Base-by-base conservation (phyloP, 805 yeast genomes). In the Ogataea glucozyma region DNA sequence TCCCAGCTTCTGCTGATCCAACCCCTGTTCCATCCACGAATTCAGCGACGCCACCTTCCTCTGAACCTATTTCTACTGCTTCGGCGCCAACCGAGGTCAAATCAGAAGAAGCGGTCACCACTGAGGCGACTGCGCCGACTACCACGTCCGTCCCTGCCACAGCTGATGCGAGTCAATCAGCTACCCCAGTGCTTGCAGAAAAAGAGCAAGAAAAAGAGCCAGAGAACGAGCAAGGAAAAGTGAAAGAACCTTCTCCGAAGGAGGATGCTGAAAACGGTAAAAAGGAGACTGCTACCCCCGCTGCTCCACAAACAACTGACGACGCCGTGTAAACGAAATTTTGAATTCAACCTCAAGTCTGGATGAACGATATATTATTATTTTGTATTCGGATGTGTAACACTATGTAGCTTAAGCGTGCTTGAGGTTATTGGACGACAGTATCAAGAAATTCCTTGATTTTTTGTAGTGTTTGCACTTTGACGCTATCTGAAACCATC, bases 401-500 rank as follows among this genome's bases (percentile, higher is more conserved):
- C 24, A 35, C n/a, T 35, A 38, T 29, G 20, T 38, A 27, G 24
- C 20, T 21, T 29, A 33, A 31, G 12, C 6, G 20, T 6, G 24
- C 24, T 30, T 14, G n/a, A n/a, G n/a, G 12, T 30, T 4, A 16
- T 30, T 27, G 19, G 32, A n/a, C n/a, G n/a, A n/a, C n/a, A n/a
- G n/a, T n/a, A n/a, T 83, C 81, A 39, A 85, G 68, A 51, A 83
- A 83, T 18, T 67, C 72, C 60, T 71, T 72, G 31, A 88, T 79
- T 60, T 76, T 76, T 21, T 68, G 66, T 49, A 87, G 60, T 6
- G 83, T 70, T 23, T 79, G 85, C 5, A 74, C 67, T 56, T 77
- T 82, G 10, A 88, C 82, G 4, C 70, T 67, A 7, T 73, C 78
- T 1, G 95, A 88, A 1, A 88, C 88, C 75, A 81, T 67, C 1